Base-by-base conservation (phyloP, 495 filamentous ascomycete genomes). In the Alectoria sarmentosa region DNA sequence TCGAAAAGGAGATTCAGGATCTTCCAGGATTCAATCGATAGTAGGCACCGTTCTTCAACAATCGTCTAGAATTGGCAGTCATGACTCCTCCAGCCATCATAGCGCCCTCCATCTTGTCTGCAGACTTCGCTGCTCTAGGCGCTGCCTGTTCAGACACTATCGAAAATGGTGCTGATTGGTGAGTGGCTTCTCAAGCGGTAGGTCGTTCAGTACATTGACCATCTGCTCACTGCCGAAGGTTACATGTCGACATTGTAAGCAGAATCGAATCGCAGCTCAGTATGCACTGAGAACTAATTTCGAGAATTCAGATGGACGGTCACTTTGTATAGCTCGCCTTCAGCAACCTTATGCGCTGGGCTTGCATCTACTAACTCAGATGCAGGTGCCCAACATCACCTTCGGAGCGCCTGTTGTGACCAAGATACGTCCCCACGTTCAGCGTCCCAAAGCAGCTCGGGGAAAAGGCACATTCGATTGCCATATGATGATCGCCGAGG, bases 401-500 rank as follows among this genome's bases (percentile, higher is more conserved):
- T 96, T 97, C 74, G 94, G 94, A 52, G 87, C 89, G 21, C 94
- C 94, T 10, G 91, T 98, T 28, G 94, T 98, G 13, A 91, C 88
- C 62, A 95, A 91, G 78, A 94, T 98, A 63, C 88, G 94, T 44
- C 81, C 83, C 46, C 87, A 95, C 70, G 91, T 98, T 62, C 85
- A 87, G 52, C 78, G 82, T 32, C 88, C 83, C 4, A 73, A 70
- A 49, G 67, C 76, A 64, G 76, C 79, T 42, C 75, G 85, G 67
- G 89, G 88, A 6, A 88, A 85, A 70, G 94, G 94, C 32, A 96
- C 94, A 36, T 98, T 98, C 71, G 94, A 98, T 76, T 98, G 94
- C 83, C 94, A 98, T 75, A 98, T 98, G 95, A 98, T 98, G 94
- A 96, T 98, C 70, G 86, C 89, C 70, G 94, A 98, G 90, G 92